Base-by-base conservation (phyloP, 441 rosid species). In the Pelargonium citronellum region DNA sequence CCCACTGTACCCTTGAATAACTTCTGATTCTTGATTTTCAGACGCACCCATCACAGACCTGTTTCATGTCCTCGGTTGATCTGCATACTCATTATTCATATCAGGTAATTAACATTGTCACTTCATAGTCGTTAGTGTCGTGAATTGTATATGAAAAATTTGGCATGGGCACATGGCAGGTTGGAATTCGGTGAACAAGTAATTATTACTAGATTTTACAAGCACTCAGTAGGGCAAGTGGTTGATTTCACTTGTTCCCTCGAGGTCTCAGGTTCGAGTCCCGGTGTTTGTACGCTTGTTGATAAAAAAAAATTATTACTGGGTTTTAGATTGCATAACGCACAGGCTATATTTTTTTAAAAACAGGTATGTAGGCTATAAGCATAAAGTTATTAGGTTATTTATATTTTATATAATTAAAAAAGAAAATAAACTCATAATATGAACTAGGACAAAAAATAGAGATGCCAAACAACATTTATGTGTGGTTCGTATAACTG, bases 51-150 rank as follows among this genome's bases (percentile, higher is more conserved):
- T 81, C 98, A 0, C 98, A 95, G 80, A 88, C 96, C 67, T 95
- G 95, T 83, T 95, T 95, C 85, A 95, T 92, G 99, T 95, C 98
- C 68, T 92, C 98, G 6, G 97, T 95, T 71, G 98, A 92, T 86
- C 88, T 92, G 72, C 99, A 95, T 77, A 92, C 99, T 24, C 99
- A 95, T 80, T 92, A 92, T 85, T 95, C 97, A 0, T 91, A 95
- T 73, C 97, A 94, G 96, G 91, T 87, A 77, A 73, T 30, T 15
- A 19, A 49, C 64, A 37, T 10, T 46, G 44, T 53, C 58, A 17
- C 61, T 72, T 53, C 61, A 68, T 63, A 43, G 64, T 5, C 27
- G 51, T 7, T 63, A 30, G 24, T 58, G 2, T 49, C 30, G 57
- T 58, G 63, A 24, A 58, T 58, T 58, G 20, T 58, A 20, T 30